A percentile compares a stretch with the other conserved stretches of the same genome.
These are phyloP conservation scores for Oryza punctata DNA, from an alignment of 176 grass and related monocot species.

Conservation along the genomic window DNA sequence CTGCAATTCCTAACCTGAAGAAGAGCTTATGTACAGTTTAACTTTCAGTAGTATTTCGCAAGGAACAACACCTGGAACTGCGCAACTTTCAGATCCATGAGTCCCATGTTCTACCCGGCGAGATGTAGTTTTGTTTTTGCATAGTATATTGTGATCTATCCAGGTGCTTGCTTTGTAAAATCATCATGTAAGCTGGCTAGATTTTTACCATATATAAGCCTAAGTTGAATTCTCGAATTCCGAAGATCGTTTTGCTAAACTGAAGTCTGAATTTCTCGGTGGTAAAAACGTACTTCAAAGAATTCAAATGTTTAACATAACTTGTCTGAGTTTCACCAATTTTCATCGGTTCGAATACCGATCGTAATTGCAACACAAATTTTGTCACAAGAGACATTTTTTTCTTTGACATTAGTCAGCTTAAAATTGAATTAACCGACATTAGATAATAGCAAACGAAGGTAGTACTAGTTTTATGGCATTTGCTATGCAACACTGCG, in stretches of 20 bases:
- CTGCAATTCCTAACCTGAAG: background rate
- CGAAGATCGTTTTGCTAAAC: background rate
- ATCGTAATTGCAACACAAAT: too few species aligned
- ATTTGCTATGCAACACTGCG: too few species aligned
- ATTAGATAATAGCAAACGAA: too few species aligned
- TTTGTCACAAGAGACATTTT: too few species aligned
- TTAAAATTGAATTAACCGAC: too few species aligned
- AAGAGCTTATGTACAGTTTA: slow-evolving; percentile 36
- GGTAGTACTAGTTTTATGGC: too few species aligned
- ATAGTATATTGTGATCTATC: background rate
- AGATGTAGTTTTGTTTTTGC: background rate
- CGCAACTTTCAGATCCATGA: slow-evolving; percentile 2
- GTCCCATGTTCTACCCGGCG: background rate
- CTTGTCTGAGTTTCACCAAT: too few species aligned
- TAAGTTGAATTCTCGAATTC: background rate
- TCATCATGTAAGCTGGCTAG: background rate
- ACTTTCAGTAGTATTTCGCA: slow-evolving; percentile 3
- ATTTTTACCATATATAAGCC: background rate
- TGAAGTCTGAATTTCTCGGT: background rate
- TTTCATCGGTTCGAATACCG: too few species aligned
- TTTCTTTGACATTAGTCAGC: too few species aligned
- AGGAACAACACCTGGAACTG: slow-evolving; percentile 25
- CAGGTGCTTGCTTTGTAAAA: background rate
- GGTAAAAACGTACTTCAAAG: background rate
- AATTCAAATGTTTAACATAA: too few species aligned